Evolutionary conservation across 225 moss, liverwort and hornwort species (phyloP), one percentile per base, ranked within the genome.

Genomic region (Anthoceros angustus): DNA sequence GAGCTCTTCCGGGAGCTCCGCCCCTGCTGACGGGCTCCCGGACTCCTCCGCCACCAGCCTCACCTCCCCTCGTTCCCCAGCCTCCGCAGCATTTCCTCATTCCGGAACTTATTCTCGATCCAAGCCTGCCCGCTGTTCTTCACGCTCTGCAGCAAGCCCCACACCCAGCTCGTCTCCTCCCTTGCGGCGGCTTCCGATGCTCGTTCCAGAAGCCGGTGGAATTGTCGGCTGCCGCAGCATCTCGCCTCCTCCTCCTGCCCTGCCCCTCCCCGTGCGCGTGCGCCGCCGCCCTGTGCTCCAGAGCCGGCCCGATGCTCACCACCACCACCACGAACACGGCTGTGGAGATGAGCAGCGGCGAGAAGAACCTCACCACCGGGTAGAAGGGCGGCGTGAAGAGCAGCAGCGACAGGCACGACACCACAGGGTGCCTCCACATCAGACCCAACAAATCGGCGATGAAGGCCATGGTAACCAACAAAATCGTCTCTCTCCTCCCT

Each of bases 331-430:
- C 81, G 66, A 84, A 90, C 7, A 94, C 81, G 62, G 82, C 90
- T 2, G 93, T 94, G 64, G 87, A 90, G 71, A 90, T 79, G 62
- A 94, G 79, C 12, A 94, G 84, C 64, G 93, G 93, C 42, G 90
- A 94, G 77, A 94, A 94, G 66, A 87, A 94, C 39, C 86, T 79
- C 62, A 94, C 70, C 61, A 94, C 16, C 0, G 90, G 86, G 46
- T 86, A 94, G 65, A 94, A 86, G n/a, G 93, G 84, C 21, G 93
- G 93, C 9, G 93, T 90, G 76, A 87, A 90, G 66, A 86, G 69
- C 66, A 94, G 73, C 5, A 94, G 70, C 24, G 86, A 55, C 70
- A 88, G 41, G 73, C 87, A 84, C 32, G 83, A 86, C 3, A 90
- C 76, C 21, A 94, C 61, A 12, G 90, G 93, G 68, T 90, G 83